Evolutionary conservation across 1,284 basidiomycete species (phyloP).

Genomic region (Ustilago cynodontis): DNA sequence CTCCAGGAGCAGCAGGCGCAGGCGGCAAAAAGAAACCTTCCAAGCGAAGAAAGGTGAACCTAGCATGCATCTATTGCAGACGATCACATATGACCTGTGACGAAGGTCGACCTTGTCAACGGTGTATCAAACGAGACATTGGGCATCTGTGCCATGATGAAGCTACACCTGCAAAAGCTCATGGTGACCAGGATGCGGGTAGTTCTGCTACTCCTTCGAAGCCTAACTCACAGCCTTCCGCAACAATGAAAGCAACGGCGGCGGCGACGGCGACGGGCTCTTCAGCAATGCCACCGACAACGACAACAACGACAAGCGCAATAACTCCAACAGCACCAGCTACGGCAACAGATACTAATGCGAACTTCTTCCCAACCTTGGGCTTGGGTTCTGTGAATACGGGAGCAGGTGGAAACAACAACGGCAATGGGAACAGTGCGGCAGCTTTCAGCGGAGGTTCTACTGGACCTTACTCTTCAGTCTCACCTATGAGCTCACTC

Average conservation of each 20-base stretch:
- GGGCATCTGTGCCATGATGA: constrained; percentile 70
- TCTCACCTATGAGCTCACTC: constrained; percentile 29
- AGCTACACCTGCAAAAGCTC: constrained; percentile 38
- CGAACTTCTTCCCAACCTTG: constrained; percentile 31
- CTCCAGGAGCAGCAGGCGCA: background rate
- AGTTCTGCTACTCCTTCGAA: constrained; percentile 22
- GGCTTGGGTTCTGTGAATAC: constrained; percentile 7
- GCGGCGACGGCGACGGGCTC: background rate
- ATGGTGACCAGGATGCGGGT: constrained; percentile 4
- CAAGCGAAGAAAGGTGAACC: constrained; percentile 64
- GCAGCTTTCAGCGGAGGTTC: constrained; percentile 20
- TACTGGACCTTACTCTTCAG: constrained; percentile 42
- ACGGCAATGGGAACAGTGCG: background rate
- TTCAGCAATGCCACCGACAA: background rate
- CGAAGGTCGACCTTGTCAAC: constrained; percentile 69
- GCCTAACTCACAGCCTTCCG: constrained; percentile 3
- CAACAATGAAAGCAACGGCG: background rate
- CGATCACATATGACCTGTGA: constrained; percentile 80
- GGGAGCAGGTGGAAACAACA: background rate
- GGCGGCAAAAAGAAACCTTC: constrained; percentile 46
- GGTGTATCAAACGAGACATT: constrained; percentile 72
- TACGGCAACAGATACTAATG: background rate
- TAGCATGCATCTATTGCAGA: constrained; percentile 90
- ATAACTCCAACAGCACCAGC: constrained; percentile 5
- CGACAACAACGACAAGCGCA: background rate